Evolutionary conservation across 2,329 filamentous ascomycete genomes (phyloP).

Genomic region (Lizonia empirigonia): DNA sequence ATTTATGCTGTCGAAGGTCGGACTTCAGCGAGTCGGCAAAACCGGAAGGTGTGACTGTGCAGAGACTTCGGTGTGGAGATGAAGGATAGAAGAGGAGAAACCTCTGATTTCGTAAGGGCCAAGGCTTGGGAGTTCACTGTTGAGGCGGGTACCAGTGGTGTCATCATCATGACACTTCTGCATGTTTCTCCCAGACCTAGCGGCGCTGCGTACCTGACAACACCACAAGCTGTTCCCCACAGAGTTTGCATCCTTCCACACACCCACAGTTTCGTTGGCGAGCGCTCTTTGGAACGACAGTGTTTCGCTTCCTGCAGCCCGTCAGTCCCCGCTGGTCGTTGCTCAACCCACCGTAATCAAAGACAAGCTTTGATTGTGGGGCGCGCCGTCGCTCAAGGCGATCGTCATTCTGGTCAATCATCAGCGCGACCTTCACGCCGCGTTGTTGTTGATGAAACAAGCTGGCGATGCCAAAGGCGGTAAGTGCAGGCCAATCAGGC

Average conservation of each 20-base stretch:
- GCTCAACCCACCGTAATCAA: constrained; percentile 7
- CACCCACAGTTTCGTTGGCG: constrained; percentile 7
- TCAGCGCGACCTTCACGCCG: constrained; percentile 9
- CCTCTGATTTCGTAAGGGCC: not conserved
- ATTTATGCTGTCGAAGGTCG: not conserved
- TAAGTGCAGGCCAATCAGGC: constrained; percentile 15
- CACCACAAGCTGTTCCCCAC: too few species aligned
- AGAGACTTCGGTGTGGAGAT: not conserved
- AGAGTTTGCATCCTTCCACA: too few species aligned
- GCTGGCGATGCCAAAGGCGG: constrained; percentile 13
- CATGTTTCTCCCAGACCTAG: not conserved
- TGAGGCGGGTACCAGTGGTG: not conserved
- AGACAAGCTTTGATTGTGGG: constrained; percentile 17
- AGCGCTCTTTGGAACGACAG: not conserved
- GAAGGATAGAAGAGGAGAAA: not conserved
- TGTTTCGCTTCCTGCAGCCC: constrained; percentile 11
- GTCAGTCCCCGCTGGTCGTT: constrained; percentile 3
- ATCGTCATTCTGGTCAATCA: constrained; percentile 11
- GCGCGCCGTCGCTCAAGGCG: constrained; percentile 7
- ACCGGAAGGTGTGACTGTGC: not conserved
- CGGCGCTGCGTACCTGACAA: too few species aligned
- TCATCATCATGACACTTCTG: not conserved
- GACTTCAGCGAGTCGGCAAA: not conserved
- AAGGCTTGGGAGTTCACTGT: constrained; percentile 10
- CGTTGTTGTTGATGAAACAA: constrained; percentile 14